A percentile compares a stretch with the other conserved stretches of the same genome.
These are phyloP conservation scores for Komagataella phaffii DNA, from an alignment of 805 yeast species.

Conservation along the genomic window DNA sequence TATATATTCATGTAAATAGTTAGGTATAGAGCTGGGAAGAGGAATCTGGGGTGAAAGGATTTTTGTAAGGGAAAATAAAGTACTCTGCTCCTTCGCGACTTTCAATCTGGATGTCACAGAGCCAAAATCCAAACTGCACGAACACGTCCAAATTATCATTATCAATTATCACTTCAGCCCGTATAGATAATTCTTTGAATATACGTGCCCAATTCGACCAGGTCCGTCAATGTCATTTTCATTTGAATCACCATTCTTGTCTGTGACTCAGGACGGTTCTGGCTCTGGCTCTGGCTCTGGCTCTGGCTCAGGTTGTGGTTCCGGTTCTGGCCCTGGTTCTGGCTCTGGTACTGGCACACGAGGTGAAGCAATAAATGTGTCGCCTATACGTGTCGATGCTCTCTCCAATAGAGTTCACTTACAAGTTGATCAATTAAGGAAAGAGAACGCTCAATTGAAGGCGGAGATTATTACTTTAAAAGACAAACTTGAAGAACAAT, in stretches of 20 bases:
- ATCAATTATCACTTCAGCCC: background rate
- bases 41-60: background rate
- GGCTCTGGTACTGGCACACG: background rate
- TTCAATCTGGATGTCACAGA: background rate
- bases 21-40: background rate
- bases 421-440: background rate
- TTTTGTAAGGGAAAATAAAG: background rate
- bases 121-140: background rate
- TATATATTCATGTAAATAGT: background rate
- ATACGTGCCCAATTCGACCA: background rate
- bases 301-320: background rate
- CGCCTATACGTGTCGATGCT: background rate
- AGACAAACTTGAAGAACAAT: background rate
- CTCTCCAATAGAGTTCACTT: background rate
- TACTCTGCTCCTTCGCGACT: background rate
- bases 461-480: background rate
- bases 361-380: background rate
- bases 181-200: background rate
- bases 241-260: background rate
- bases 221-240: background rate
- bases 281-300: background rate
- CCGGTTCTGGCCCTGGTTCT: too few species aligned
- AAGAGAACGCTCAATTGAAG: background rate
- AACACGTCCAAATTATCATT: background rate
- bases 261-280: background rate